phyloP scores from a whole-genome alignment of 805 yeast genomes.

The Clavispora carvajalis region DNA sequence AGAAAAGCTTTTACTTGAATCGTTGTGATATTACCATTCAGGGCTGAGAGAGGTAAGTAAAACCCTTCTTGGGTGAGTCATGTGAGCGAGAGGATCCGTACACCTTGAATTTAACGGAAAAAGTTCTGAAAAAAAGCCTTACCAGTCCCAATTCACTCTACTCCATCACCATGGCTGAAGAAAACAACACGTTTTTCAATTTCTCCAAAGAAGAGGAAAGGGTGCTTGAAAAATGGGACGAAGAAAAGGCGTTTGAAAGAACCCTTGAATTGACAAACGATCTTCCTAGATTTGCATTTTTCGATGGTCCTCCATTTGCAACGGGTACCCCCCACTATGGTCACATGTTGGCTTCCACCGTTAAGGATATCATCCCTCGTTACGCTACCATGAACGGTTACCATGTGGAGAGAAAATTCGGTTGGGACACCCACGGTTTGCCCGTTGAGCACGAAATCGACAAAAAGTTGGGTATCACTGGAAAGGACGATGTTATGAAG shows the following conservation, averaged over 20 bases:
- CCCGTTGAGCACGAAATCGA: slow-evolving; percentile 99
- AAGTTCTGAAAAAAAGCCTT: neutral
- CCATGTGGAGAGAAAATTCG: slow-evolving; percentile 94
- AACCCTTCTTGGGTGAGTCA: neutral
- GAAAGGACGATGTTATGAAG: slow-evolving; percentile 90
- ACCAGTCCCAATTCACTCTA: neutral
- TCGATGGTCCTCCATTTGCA: slow-evolving; percentile 99
- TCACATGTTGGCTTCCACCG: slow-evolving; percentile 93
- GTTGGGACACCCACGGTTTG: slow-evolving; percentile 99
- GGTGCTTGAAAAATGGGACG: slow-evolving; percentile 77
- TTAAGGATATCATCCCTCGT: slow-evolving; percentile 95
- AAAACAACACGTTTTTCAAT: slow-evolving; percentile 39
- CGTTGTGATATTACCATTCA: too few species aligned
- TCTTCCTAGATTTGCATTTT: slow-evolving; percentile 83
- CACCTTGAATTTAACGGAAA: slow-evolving; percentile 3
- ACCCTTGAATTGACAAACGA: slow-evolving; percentile 79
- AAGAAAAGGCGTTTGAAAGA: slow-evolving; percentile 89
- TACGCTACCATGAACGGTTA: slow-evolving; percentile 97
- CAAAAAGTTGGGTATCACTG: slow-evolving; percentile 89
- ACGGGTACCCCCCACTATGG: slow-evolving; percentile 99
- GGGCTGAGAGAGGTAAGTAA: too few species aligned
- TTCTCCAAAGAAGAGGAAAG: slow-evolving; percentile 90
- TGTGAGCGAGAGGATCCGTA: slow-evolving; percentile 7
- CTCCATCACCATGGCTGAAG: slow-evolving; percentile 14
- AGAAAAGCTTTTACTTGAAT: too few species aligned